phyloP scores from a whole-genome alignment of 306 rosid genomes.

The Rubus idaeus region DNA sequence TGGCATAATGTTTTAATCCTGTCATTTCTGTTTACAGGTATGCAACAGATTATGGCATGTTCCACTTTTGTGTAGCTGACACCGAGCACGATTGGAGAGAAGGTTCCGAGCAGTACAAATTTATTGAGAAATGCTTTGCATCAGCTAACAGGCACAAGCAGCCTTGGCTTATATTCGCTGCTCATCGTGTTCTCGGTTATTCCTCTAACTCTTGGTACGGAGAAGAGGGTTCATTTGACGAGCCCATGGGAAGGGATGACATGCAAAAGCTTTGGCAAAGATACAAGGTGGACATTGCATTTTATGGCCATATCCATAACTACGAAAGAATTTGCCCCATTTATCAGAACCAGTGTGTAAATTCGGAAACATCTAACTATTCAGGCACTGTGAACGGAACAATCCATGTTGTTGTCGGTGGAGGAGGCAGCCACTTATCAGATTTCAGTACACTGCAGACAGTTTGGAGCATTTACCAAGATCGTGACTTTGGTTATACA shows the following conservation, averaged over 20 bases:
- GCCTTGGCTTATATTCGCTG: slow-evolving; percentile 84
- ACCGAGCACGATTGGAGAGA: slow-evolving; percentile 88
- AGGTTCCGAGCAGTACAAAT: slow-evolving; percentile 77
- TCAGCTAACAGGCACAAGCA: slow-evolving; percentile 78
- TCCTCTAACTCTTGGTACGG: slow-evolving; percentile 57
- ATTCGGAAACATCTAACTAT: slow-evolving; percentile 48
- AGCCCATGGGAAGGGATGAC: slow-evolving; percentile 87
- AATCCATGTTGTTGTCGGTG: slow-evolving; percentile 75
- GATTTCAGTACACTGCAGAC: slow-evolving; percentile 47
- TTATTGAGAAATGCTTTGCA: slow-evolving; percentile 80
- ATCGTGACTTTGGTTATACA: slow-evolving; percentile 63
- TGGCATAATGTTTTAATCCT: background rate
- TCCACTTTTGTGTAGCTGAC: slow-evolving; percentile 76
- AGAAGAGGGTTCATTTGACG: slow-evolving; percentile 58
- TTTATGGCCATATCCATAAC: slow-evolving; percentile 84
- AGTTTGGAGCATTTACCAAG: slow-evolving; percentile 68
- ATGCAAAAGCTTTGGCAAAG: slow-evolving; percentile 82
- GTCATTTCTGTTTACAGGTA: slow-evolving; percentile 44
- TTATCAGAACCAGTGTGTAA: slow-evolving; percentile 77
- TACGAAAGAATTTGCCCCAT: slow-evolving; percentile 85
- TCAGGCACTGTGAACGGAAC: slow-evolving; percentile 69
- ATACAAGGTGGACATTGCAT: slow-evolving; percentile 82
- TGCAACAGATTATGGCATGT: slow-evolving; percentile 77
- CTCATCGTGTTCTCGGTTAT: slow-evolving; percentile 88
- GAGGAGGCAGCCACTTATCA: slow-evolving; percentile 71